Evolutionary conservation across 352 stramenopile genomes (phyloP).

Genomic region (Pythium apleroticum): DNA sequence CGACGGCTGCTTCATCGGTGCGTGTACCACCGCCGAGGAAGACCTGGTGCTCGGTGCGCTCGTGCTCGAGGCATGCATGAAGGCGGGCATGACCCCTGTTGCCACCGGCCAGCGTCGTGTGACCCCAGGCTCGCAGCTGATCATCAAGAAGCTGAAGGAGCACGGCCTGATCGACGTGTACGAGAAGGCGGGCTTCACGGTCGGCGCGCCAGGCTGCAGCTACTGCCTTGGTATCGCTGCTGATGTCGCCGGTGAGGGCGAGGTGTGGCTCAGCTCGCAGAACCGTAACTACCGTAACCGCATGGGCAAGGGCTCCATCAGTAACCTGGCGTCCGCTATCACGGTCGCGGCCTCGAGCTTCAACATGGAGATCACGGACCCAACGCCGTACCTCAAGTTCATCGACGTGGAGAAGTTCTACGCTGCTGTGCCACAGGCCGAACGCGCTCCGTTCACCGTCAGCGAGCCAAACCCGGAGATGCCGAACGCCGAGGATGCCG

Average conservation of each 20-base stretch:
- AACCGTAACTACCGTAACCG: conserved; percentile 90
- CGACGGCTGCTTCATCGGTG: conserved; percentile 85
- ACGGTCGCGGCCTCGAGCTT: conserved; percentile 85
- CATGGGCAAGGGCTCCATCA: conserved; percentile 82
- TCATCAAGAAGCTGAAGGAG: conserved; percentile 81
- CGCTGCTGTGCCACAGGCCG: conserved; percentile 50
- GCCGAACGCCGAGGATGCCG: conserved; percentile 22
- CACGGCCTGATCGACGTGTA: conserved; percentile 76
- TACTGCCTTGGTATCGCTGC: conserved; percentile 82
- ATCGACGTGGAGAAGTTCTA: conserved; percentile 76
- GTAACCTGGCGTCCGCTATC: conserved; percentile 76
- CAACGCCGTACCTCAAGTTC: conserved; percentile 64
- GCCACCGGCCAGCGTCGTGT: conserved; percentile 66
- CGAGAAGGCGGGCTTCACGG: conserved; percentile 76
- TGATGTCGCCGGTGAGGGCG: conserved; percentile 78
- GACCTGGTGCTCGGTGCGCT: conserved; percentile 79
- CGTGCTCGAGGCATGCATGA: conserved; percentile 74
- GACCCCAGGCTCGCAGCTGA: conserved; percentile 74
- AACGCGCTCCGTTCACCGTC: conserved; percentile 42
- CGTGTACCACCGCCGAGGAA: conserved; percentile 81
- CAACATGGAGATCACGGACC: conserved; percentile 77
- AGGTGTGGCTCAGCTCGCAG: conserved; percentile 82
- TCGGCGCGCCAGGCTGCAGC: conserved; percentile 75
- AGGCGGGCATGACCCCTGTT: conserved; percentile 61
- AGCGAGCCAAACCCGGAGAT: conserved; percentile 60